Conservation (phyloP, 1,284 basidiomycete genomes). For the Ceratobasidium sp. region DNA sequence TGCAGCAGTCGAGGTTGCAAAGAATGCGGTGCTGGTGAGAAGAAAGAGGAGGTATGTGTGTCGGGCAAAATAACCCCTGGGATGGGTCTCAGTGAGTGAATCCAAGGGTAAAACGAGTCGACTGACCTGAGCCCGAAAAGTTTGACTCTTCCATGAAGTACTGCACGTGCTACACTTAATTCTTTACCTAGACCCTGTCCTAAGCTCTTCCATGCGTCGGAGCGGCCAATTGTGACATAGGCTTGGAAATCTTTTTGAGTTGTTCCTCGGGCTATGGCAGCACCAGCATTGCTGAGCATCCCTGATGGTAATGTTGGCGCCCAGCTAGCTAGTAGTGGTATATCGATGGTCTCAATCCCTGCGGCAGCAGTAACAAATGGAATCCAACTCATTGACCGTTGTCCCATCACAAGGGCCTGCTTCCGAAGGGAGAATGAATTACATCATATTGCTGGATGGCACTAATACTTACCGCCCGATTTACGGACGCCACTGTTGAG, state of each 20-base stretch:
- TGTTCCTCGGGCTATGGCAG: constrained; percentile 27
- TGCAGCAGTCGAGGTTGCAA: constrained; percentile 15
- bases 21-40: constrained; percentile 21
- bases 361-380: background rate
- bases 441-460: background rate
- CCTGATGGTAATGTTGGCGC: constrained; percentile 8
- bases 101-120: background rate
- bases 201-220: constrained; percentile 28
- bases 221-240: constrained; percentile 17
- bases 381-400: background rate
- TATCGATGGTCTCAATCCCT: background rate
- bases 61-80: constrained; percentile 28
- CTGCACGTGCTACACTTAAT: constrained; percentile 21
- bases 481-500: constrained; percentile 23
- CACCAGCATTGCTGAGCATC: background rate
- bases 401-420: constrained; percentile 26
- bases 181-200: constrained; percentile 22
- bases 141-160: constrained; percentile 26
- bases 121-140: constrained; percentile 16
- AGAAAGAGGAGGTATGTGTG: constrained; percentile 17
- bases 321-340: constrained; percentile 26
- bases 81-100: background rate
- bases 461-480: constrained; percentile 10
- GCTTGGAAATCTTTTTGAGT: constrained; percentile 27
- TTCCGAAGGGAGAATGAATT: background rate